Evolutionary conservation across 176 grass and related monocot species (phyloP).

Genomic region (Aegilops bicornis): DNA sequence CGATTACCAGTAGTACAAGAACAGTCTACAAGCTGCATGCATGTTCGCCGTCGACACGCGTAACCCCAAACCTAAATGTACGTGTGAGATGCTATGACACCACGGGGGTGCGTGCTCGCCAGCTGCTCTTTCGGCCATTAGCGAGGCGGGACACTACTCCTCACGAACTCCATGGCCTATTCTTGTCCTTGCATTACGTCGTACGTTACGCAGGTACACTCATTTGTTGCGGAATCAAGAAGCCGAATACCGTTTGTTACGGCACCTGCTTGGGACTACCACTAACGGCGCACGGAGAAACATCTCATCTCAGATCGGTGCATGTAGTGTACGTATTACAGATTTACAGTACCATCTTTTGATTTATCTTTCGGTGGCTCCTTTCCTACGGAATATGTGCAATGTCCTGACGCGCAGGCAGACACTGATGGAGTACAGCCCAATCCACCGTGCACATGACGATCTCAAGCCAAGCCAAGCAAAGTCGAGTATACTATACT

Average conservation of each 20-base stretch:
- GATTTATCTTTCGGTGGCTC: not conserved
- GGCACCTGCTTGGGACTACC: not conserved
- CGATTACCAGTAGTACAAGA: not conserved
- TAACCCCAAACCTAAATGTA: not conserved
- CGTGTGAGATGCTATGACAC: no score
- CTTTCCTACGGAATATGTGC: constrained; percentile 24
- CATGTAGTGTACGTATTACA: not conserved
- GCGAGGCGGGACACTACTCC: not conserved
- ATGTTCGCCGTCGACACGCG: not conserved
- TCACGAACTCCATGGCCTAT: no score
- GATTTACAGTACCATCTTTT: not conserved
- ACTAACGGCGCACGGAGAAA: not conserved
- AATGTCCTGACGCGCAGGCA: constrained; percentile 24
- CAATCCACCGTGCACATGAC: constrained; percentile 48
- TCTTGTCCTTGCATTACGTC: no score
- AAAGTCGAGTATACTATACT: not conserved
- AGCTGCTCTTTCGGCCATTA: constrained; percentile 9
- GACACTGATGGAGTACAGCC: constrained; percentile 28
- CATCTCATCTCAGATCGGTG: not conserved
- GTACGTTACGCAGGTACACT: no score
- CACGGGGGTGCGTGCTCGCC: not conserved
- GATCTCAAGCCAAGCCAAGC: not conserved
- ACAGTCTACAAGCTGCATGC: not conserved
- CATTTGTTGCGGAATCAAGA: not conserved
- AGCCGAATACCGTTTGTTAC: not conserved